Percentiles rank a stretch among this genome's conserved stretches.
phyloP scores from a whole-genome alignment of 2,329 filamentous ascomycete species.

The Aspergillus latus region DNA sequence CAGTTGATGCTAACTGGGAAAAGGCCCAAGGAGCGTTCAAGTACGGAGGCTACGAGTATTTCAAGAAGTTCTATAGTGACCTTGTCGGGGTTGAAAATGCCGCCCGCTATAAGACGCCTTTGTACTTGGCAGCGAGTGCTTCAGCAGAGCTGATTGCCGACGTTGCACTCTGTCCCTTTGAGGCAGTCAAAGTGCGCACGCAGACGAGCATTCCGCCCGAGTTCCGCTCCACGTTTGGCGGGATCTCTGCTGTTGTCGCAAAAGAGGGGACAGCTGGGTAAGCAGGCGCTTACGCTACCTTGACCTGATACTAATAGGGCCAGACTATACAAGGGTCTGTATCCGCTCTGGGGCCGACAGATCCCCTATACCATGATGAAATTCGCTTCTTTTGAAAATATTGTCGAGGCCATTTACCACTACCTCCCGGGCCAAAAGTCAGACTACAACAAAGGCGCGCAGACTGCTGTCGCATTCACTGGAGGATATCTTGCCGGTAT shows the following conservation, averaged over 20 bases:
- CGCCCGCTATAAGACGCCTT: constrained; percentile 71
- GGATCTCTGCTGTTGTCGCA: constrained; percentile 66
- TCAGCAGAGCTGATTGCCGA: constrained; percentile 70
- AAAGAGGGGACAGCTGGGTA: constrained; percentile 70
- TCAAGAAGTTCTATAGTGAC: constrained; percentile 88
- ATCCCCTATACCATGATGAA: constrained; percentile 93
- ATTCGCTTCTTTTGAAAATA: constrained; percentile 89
- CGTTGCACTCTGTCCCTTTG: constrained; percentile 81
- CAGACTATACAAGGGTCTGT: constrained; percentile 80
- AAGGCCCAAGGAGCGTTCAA: constrained; percentile 85
- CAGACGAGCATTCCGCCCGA: constrained; percentile 83
- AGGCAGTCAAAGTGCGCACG: constrained; percentile 87
- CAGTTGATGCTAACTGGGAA: constrained; percentile 12
- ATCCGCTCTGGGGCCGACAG: constrained; percentile 87
- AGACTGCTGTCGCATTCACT: constrained; percentile 81
- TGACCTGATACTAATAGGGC: constrained; percentile 12
- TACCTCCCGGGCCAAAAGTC: constrained; percentile 72
- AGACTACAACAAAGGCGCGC: constrained; percentile 76
- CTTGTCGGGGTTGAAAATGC: constrained; percentile 71
- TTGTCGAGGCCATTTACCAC: constrained; percentile 81
- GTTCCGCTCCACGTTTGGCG: constrained; percentile 70
- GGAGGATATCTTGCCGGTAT: constrained; percentile 87
- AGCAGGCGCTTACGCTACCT: constrained; percentile 19
- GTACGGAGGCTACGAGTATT: constrained; percentile 89
- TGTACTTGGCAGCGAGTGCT: constrained; percentile 71